A percentile compares a stretch with the other conserved stretches of the same genome.
Evolutionary conservation across 164 flowering plant species (phyloP).

Genomic region (Saururus chinensis): DNA sequence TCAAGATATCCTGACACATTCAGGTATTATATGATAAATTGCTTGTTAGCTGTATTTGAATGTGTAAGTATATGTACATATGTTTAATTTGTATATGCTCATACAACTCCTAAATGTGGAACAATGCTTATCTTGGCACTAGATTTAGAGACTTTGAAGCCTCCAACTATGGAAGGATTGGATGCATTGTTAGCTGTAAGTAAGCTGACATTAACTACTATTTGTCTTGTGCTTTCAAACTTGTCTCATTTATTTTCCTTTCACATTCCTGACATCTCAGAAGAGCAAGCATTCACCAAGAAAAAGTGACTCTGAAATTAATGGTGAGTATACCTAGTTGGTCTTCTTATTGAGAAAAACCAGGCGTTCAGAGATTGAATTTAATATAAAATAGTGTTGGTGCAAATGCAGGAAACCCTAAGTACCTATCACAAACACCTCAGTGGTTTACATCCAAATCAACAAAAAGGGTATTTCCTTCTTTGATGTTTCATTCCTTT

Average conservation of each 20-base stretch:
- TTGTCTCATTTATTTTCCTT: not conserved
- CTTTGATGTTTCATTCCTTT: not conserved
- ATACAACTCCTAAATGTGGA: not conserved
- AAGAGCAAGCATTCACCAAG: conserved; percentile 33
- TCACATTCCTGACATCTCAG: conserved; percentile 18
- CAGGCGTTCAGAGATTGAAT: not conserved
- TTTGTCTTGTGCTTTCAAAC: not conserved
- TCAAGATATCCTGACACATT: conserved; percentile 36
- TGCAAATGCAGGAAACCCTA: conserved; percentile 35
- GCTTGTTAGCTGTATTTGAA: not conserved
- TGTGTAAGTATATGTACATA: not conserved
- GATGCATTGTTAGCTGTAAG: conserved; percentile 64
- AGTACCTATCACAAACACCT: conserved; percentile 35
- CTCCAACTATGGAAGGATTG: conserved; percentile 66
- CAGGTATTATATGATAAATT: conserved; percentile 23
- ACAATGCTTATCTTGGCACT: conserved; percentile 6
- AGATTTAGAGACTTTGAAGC: conserved; percentile 21
- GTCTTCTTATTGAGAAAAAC: not conserved
- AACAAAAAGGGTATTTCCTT: conserved; percentile 51
- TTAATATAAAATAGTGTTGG: not conserved
- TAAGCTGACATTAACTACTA: conserved; percentile 4
- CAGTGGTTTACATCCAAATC: conserved; percentile 81
- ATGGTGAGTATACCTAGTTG: conserved; percentile 26
- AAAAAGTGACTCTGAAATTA: conserved; percentile 33
- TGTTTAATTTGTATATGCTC: not conserved